Conservation (phyloP, 2,329 filamentous ascomycete species). For the Domatiomyces globalis region DNA sequence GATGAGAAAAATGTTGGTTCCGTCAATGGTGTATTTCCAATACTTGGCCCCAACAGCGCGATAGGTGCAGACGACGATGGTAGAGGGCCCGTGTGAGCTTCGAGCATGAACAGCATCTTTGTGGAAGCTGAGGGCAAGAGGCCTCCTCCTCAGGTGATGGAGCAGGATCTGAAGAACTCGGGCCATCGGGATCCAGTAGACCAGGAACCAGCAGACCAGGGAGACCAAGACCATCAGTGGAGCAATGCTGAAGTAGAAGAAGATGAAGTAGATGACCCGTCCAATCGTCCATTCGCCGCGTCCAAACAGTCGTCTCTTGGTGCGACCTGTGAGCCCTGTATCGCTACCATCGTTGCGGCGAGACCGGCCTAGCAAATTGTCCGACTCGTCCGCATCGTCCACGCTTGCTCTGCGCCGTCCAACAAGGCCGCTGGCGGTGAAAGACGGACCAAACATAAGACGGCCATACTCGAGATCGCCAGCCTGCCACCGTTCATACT, state of each 20-base stretch:
- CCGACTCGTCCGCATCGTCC: slow-evolving; percentile 77
- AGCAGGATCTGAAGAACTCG: slow-evolving; percentile 83
- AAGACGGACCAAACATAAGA: slow-evolving; percentile 79
- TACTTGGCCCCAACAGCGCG: slow-evolving; percentile 87
- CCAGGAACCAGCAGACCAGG: slow-evolving; percentile 82
- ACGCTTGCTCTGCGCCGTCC: slow-evolving; percentile 78
- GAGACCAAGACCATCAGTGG: slow-evolving; percentile 77
- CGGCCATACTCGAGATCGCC: slow-evolving; percentile 91
- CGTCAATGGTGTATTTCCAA: slow-evolving; percentile 98
- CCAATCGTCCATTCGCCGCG: slow-evolving; percentile 92
- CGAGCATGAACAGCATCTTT: slow-evolving; percentile 66
- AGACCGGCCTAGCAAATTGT: slow-evolving; percentile 66
- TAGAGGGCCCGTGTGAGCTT: slow-evolving; percentile 55
- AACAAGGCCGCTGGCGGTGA: slow-evolving; percentile 50
- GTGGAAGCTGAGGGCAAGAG: slow-evolving; percentile 83
- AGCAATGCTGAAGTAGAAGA: slow-evolving; percentile 87
- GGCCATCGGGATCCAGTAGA: slow-evolving; percentile 98
- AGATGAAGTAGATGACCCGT: slow-evolving; percentile 85
- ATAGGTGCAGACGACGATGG: slow-evolving; percentile 91
- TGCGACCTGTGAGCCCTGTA: slow-evolving; percentile 25
- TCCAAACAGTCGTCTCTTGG: slow-evolving; percentile 81
- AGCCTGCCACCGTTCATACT: slow-evolving; percentile 98
- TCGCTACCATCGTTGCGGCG: slow-evolving; percentile 37
- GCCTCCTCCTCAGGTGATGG: slow-evolving; percentile 82
- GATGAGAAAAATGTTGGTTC: slow-evolving; percentile 97